These are phyloP conservation scores for Globisporangium ultimum DNA, from an alignment of 352 stramenopile genomes.

Conservation along the genomic window DNA sequence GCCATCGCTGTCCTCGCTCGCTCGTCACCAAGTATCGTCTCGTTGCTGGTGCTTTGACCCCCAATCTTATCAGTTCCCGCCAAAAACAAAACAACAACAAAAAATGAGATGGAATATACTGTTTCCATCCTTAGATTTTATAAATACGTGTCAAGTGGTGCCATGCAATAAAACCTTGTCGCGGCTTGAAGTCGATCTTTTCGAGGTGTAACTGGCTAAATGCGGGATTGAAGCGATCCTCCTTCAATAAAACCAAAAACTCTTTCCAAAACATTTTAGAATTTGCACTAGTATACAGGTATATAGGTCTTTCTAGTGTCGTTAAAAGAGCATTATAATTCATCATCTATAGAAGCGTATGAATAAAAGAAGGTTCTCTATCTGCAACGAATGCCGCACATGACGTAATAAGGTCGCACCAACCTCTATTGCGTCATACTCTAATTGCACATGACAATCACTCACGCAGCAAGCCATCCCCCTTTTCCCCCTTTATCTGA, in stretches of 20 bases:
- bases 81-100: constrained; percentile 6
- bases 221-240: too few species aligned
- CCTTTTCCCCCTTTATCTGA: not conserved
- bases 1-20: not conserved
- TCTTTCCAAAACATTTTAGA: too few species aligned
- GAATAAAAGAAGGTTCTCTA: not conserved
- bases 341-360: too few species aligned
- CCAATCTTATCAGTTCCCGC: constrained; percentile 10
- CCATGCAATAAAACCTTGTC: not conserved
- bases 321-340: too few species aligned
- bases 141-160: not conserved
- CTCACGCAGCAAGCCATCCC: not conserved
- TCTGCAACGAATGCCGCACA: not conserved
- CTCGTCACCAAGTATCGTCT: not conserved
- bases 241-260: too few species aligned
- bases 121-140: not conserved
- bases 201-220: not conserved
- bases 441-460: not conserved
- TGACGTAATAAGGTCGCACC: not conserved
- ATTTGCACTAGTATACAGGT: too few species aligned
- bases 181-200: not conserved
- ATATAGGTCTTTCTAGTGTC: too few species aligned
- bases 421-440: not conserved
- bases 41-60: not conserved
- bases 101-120: not conserved